Base-by-base conservation (phyloP, 805 yeast genomes). In the Pichia pseudocactophila region DNA sequence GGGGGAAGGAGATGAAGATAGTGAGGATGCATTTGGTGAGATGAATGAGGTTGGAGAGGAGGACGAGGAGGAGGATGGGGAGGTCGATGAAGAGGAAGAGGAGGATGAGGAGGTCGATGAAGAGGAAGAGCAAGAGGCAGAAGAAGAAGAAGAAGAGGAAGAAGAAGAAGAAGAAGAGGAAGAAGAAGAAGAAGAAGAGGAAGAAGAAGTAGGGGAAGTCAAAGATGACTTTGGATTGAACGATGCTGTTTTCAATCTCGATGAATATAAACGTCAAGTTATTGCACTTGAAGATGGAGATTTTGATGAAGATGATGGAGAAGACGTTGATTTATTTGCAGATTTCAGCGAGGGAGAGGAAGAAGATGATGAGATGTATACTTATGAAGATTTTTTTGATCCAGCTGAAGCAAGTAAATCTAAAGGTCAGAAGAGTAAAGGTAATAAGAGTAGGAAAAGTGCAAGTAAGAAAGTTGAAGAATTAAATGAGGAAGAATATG, bases 221-320 rank as follows among this genome's bases (percentile, higher is more conserved):
- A 85, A 79, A 53, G 48, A 42, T 13, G 70, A 64, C 2, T 74
- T 71, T 53, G 90, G 88, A 1, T 68, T 89, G 26, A 84, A 89
- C 56, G 95, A 86, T 54, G 85, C 78, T 7, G 81, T 88, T 51
- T 90, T 90, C 57, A 78, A 85, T 46, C 76, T 90, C 34, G 95
- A 87, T 50, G 84, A 82, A 41, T 90, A 84, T 39, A 55, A 57
- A 40, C 55, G 50, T 37, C 62, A 58, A 48, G 59, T 57, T 32
- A 18, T 42, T 13, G 54, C 54, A 3, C 39, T 53, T 34, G 56
- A 52, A 46, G 56, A 54, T 42, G 67, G 59, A 27, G 70, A 69
- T 36, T 73, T 70, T 30, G 68, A 63, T 20, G 77, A 70, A 7
- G 54, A 50, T 34, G 70, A 67, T 7, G 72, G 68, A 18, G 78